Conservation (phyloP, 805 yeast genomes). For the Candida anglica region DNA sequence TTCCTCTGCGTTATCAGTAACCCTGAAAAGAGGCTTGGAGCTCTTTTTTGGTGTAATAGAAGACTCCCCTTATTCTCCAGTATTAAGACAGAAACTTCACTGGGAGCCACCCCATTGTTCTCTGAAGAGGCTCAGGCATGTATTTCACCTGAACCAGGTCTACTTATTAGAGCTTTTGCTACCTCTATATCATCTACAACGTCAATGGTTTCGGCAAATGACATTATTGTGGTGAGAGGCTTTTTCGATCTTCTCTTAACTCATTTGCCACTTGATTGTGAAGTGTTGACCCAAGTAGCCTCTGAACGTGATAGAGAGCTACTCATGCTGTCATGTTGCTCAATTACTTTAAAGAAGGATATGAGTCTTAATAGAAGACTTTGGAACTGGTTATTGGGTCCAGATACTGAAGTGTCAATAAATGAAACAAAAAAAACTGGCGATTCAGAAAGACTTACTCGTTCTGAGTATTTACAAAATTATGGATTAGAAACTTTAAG, state of each 20-base stretch:
- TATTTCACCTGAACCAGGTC: constrained; percentile 73
- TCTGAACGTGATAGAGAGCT: constrained; percentile 51
- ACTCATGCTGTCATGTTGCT: constrained; percentile 59
- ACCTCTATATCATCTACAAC: constrained; percentile 51
- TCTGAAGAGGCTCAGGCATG: constrained; percentile 56
- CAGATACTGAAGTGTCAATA: constrained; percentile 42
- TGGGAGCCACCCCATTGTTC: constrained; percentile 11
- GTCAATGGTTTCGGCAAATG: constrained; percentile 36
- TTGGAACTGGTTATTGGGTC: constrained; percentile 92
- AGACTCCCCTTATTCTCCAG: constrained; percentile 59
- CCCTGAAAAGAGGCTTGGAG: constrained; percentile 80
- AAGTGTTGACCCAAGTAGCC: constrained; percentile 46
- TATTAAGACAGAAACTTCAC: constrained; percentile 19
- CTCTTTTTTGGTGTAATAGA: constrained; percentile 67
- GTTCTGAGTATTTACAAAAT: constrained; percentile 5
- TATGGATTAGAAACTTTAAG: background rate
- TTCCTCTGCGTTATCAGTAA: constrained; percentile 73
- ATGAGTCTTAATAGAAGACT: constrained; percentile 92
- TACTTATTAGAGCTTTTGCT: constrained; percentile 70
- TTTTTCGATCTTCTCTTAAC: constrained; percentile 76
- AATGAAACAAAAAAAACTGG: constrained; percentile 3
- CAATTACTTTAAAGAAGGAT: constrained; percentile 73
- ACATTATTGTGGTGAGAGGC: constrained; percentile 76
- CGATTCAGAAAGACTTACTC: constrained; percentile 9
- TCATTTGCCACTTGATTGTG: constrained; percentile 62